Evolutionary conservation across 2,329 filamentous ascomycete genomes (phyloP).

Genomic region (Metarhizium rileyi): DNA sequence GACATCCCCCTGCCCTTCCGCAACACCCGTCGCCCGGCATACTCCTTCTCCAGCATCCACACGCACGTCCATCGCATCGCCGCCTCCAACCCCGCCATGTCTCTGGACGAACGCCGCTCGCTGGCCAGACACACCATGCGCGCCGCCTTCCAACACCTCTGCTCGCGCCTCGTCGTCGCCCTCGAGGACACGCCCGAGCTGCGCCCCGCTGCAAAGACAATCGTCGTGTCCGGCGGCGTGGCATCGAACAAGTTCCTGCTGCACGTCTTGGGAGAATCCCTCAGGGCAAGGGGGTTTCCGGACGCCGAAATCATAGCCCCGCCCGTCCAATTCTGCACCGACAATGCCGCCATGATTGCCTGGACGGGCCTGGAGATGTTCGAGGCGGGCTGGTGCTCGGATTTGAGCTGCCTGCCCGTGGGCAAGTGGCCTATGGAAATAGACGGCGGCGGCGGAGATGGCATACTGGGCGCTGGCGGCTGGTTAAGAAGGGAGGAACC

Average conservation of each 20-base stretch:
- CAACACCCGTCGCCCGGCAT: constrained; percentile 47
- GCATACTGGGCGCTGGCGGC: constrained; percentile 52
- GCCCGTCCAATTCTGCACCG: constrained; percentile 71
- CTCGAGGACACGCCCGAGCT: constrained; percentile 32
- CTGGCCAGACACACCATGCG: constrained; percentile 70
- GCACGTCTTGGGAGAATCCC: constrained; percentile 45
- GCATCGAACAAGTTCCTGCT: constrained; percentile 75
- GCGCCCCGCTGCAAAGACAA: constrained; percentile 31
- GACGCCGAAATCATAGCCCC: constrained; percentile 60
- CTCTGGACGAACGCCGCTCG: constrained; percentile 49
- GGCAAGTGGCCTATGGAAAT: constrained; percentile 69
- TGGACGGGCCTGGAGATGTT: constrained; percentile 95
- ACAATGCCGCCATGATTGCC: constrained; percentile 96
- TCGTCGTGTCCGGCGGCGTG: constrained; percentile 86
- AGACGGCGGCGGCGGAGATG: constrained; percentile 34
- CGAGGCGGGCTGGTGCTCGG: constrained; percentile 60
- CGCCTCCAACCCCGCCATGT: constrained; percentile 30
- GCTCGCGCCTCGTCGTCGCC: constrained; percentile 61
- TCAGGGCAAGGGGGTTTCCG: constrained; percentile 57
- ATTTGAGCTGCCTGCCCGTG: constrained; percentile 48
- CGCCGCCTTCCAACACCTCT: constrained; percentile 79
- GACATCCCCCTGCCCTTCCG: constrained; percentile 56
- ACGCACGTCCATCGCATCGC: constrained; percentile 39
- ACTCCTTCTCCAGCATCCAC: constrained; percentile 64
- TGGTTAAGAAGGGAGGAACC: constrained; percentile 26